Conservation (phyloP, 2,329 filamentous ascomycete genomes). For the Cladorrhinum sp. region DNA sequence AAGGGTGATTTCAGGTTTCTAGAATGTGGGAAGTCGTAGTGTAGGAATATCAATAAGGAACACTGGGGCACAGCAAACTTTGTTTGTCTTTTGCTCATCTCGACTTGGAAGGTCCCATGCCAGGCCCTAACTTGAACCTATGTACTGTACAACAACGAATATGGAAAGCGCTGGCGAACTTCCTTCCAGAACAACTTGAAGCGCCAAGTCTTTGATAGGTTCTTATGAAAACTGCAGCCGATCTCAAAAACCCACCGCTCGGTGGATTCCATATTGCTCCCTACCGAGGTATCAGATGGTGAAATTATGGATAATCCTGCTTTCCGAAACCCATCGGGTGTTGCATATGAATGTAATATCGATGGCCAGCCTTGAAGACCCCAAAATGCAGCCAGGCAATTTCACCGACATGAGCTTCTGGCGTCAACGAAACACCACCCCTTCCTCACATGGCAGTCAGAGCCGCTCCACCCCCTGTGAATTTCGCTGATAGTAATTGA, state of each 20-base stretch:
- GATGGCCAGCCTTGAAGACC: background rate
- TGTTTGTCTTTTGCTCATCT: background rate
- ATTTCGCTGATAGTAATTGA: background rate
- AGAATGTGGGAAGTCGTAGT: background rate
- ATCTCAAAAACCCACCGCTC: too few species aligned
- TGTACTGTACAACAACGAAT: too few species aligned
- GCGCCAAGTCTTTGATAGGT: too few species aligned
- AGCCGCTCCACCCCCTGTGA: background rate
- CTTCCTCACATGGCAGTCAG: background rate
- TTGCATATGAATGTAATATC: background rate
- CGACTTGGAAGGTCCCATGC: background rate
- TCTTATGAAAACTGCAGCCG: background rate
- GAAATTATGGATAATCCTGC: background rate
- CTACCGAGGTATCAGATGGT: background rate
- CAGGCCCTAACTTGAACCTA: too few species aligned
- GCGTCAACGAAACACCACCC: background rate
- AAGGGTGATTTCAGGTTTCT: background rate
- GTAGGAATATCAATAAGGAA: background rate
- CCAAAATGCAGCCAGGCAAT: background rate
- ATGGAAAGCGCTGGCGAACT: background rate
- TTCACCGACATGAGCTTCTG: background rate
- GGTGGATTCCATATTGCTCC: background rate
- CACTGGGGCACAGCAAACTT: background rate
- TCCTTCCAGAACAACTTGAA: background rate
- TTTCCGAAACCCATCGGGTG: background rate